Percentiles rank a stretch among this genome's conserved stretches.
Conservation (phyloP, 495 filamentous ascomycete genomes). For the Neurospora sp. region DNA sequence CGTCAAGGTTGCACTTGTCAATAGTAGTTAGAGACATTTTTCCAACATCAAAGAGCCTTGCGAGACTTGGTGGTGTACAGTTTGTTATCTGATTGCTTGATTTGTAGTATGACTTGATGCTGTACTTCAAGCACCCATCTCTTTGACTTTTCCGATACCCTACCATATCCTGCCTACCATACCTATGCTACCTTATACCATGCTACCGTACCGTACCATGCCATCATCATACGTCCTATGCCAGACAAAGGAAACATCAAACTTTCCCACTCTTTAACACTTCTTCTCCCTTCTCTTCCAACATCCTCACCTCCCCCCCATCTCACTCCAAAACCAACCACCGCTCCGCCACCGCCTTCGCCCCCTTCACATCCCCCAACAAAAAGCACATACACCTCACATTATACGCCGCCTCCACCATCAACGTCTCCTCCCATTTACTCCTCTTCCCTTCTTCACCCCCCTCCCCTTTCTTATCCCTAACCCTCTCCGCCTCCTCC, state of each 20-base stretch:
- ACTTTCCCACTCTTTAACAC: no score
- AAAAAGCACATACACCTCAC: conserved; percentile 42
- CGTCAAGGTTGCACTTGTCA: no score
- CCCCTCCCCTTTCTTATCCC: neutral
- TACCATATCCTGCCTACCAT: neutral
- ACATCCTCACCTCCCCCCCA: neutral
- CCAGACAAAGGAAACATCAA: neutral
- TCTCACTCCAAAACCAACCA: conserved; percentile 24
- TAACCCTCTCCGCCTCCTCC: conserved; percentile 10
- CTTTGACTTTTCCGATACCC: neutral
- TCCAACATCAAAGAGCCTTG: no score
- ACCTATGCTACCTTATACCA: neutral
- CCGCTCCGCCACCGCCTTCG: conserved; percentile 14
- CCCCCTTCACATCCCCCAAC: conserved; percentile 24
- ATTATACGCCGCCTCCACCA: conserved; percentile 66
- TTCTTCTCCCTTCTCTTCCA: neutral
- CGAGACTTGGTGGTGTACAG: no score
- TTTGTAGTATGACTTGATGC: no score
- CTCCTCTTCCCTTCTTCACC: neutral
- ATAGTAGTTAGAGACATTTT: no score
- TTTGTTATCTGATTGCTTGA: no score
- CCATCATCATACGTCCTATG: neutral
- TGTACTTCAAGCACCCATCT: neutral
- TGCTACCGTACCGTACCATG: neutral
- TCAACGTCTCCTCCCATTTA: conserved; percentile 47